Evolutionary conservation across 2,329 filamentous ascomycete genomes (phyloP).

Genomic region (Plenodomus lindquistii): DNA sequence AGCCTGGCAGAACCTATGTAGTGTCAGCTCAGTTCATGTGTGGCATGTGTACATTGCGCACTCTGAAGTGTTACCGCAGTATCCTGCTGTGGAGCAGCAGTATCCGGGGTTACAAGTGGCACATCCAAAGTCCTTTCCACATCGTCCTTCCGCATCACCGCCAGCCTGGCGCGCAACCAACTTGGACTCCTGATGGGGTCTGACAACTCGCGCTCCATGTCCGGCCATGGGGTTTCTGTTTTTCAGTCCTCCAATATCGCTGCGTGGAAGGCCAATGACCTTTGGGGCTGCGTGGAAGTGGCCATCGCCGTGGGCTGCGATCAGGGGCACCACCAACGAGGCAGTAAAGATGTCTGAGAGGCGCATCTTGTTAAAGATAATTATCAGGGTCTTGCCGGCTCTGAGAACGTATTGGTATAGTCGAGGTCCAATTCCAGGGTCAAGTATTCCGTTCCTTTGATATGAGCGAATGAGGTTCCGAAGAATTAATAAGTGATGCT

Average conservation of each 20-base stretch:
- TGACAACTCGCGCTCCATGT: slow-evolving; percentile 19
- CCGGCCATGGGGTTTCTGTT: slow-evolving; percentile 26
- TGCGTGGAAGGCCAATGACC: slow-evolving; percentile 34
- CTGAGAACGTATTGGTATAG: background rate
- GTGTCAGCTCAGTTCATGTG: background rate
- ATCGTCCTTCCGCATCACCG: slow-evolving; percentile 35
- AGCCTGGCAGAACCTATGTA: slow-evolving; percentile 50
- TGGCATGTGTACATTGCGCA: slow-evolving; percentile 45
- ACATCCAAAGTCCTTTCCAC: slow-evolving; percentile 30
- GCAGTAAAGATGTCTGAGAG: slow-evolving; percentile 34
- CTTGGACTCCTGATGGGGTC: slow-evolving; percentile 5
- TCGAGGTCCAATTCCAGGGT: background rate
- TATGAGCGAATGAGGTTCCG: background rate
- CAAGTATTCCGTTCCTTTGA: background rate
- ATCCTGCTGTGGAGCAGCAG: slow-evolving; percentile 38
- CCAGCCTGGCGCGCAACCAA: slow-evolving; percentile 36
- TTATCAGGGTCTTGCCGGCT: background rate
- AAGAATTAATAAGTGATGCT: background rate
- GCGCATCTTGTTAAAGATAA: slow-evolving; percentile 27
- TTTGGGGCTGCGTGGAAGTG: slow-evolving; percentile 32
- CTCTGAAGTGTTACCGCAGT: slow-evolving; percentile 29
- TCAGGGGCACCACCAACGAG: slow-evolving; percentile 33
- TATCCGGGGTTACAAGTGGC: slow-evolving; percentile 38
- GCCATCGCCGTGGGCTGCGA: slow-evolving; percentile 33
- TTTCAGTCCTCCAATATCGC: slow-evolving; percentile 26